phyloP scores from a whole-genome alignment of 495 filamentous ascomycete genomes.

The Penicillium coprophilum region DNA sequence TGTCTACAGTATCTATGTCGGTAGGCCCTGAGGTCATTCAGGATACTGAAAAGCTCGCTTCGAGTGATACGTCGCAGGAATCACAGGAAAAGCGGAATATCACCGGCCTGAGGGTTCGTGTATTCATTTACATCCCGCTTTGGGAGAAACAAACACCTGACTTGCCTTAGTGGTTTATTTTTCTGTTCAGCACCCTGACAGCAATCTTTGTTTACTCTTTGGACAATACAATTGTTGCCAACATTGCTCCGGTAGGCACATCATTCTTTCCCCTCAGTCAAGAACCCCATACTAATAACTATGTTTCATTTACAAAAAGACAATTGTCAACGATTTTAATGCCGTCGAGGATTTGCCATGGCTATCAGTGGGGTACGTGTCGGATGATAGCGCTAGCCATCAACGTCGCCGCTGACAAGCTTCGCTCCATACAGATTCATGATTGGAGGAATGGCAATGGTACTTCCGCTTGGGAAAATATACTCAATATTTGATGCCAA shows the following conservation, averaged over 20 bases:
- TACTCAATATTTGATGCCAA: constrained; percentile 54
- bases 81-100: background rate
- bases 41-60: background rate
- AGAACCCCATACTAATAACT: too few relatives aligned
- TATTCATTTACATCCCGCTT: background rate
- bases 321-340: constrained; percentile 48
- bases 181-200: constrained; percentile 8
- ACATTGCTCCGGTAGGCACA: constrained; percentile 43
- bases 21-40: background rate
- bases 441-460: constrained; percentile 16
- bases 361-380: constrained; percentile 47
- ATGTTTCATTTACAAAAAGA: background rate
- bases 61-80: background rate
- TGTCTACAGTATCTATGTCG: too few relatives aligned
- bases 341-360: constrained; percentile 50
- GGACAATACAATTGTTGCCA: constrained; percentile 59
- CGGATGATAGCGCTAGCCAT: background rate
- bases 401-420: constrained; percentile 20
- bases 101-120: background rate
- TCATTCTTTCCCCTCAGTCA: too few relatives aligned
- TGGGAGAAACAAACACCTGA: background rate
- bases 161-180: constrained; percentile 7
- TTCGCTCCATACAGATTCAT: constrained; percentile 42
- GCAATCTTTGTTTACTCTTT: constrained; percentile 51
- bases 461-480: constrained; percentile 32